Evolutionary conservation across 192 early-diverging fungal species (phyloP), one percentile per base, ranked within the genome.

Genomic region (Chytriomyces sp.): DNA sequence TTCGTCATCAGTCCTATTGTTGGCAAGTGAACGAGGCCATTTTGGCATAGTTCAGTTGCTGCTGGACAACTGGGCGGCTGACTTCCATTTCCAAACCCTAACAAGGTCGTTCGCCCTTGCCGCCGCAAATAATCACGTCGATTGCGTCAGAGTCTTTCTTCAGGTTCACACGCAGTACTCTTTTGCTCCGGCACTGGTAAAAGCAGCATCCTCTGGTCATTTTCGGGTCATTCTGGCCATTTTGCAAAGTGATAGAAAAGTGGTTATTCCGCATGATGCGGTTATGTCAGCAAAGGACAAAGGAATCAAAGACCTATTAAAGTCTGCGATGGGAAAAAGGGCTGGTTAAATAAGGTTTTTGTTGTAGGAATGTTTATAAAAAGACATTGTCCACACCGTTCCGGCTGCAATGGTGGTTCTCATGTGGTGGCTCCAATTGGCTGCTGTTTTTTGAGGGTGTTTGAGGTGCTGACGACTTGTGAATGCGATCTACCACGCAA

Each of bases 241-340:
- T 28, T n/a, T 68, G 6, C 4, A n/a, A 8, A 2, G 39, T 17
- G 17, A 32, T 6, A 64, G 26, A 28, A 68, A 54, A 54, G 65
- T 68, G 12, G 52, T 34, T 28, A 36, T 68, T 28, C 65, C 65
- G 41, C 52, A 68, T 55, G 65, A 68, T 17, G 65, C 65, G 3
- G 65, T 68, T 52, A 8, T 32, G 33, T 17, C 17, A 8, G 41
- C 65, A 4, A 68, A 68, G 26, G 37, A 54, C 32, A 68, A 68
- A 33, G 65, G 6, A 12, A 68, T 68, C 31, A 68, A 68, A 34
- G 52, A 52, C 28, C 28, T 68, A 25, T 68, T 68, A 26, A 44
- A 55, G 44, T 19, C 52, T 7, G 65, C 65, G 22, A 52, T 68
- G 17, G 34, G 41, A 12, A 68, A 68, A 68, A 22, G 65, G 4